These are phyloP conservation scores for Exophiala viscosa DNA, from an alignment of 2,329 filamentous ascomycete genomes.

Conservation along the genomic window DNA sequence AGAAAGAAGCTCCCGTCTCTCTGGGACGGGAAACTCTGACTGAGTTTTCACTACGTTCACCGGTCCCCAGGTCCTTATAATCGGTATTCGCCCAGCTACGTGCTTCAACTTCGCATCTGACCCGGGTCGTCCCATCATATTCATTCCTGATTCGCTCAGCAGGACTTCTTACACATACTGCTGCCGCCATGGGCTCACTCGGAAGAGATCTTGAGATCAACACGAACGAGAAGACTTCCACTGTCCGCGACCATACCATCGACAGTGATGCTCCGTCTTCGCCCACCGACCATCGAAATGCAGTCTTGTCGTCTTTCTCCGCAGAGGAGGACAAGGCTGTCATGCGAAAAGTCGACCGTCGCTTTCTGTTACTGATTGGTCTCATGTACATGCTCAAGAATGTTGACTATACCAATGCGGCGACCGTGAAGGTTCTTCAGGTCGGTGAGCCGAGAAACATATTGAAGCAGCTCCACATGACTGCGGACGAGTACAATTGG, in stretches of 20 bases:
- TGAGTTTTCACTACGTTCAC: background rate
- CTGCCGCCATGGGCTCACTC: background rate
- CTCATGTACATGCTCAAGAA: slow-evolving; percentile 59
- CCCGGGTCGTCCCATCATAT: background rate
- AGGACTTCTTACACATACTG: background rate
- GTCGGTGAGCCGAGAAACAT: slow-evolving; percentile 39
- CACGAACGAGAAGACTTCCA: background rate
- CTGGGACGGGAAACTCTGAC: background rate
- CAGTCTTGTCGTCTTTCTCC: slow-evolving; percentile 40
- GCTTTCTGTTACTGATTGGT: slow-evolving; percentile 61
- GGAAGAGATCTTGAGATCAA: background rate
- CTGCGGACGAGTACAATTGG: slow-evolving; percentile 41
- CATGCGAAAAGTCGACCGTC: slow-evolving; percentile 58
- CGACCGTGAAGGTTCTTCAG: slow-evolving; percentile 43
- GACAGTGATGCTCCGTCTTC: background rate
- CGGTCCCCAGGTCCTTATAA: background rate
- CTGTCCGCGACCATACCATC: background rate
- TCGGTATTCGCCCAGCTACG: background rate
- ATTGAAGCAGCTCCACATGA: slow-evolving; percentile 40
- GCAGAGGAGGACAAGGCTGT: slow-evolving; percentile 39
- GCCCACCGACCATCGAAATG: slow-evolving; percentile 5
- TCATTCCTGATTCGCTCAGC: background rate
- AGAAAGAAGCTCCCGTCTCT: background rate
- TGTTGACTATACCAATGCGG: slow-evolving; percentile 42
- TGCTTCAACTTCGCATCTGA: background rate